Base-by-base conservation (phyloP, 2,329 filamentous ascomycete genomes). In the Tricladium varicosporioides region DNA sequence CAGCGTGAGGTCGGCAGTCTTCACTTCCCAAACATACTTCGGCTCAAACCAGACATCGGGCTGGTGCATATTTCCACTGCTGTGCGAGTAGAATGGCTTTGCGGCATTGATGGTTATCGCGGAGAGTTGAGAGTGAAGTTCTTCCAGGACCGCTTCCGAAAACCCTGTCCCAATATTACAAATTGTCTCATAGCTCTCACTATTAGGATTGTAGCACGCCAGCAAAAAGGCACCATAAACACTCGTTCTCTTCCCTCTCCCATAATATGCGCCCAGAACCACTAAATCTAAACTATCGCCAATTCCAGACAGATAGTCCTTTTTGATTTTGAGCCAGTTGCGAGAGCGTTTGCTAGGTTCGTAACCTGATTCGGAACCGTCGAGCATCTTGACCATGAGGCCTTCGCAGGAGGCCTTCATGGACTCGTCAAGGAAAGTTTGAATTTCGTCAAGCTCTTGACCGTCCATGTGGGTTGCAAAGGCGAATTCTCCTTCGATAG, bases 251-350 rank as follows among this genome's bases (percentile, higher is more conserved):
- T 97, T 99, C 65, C 94, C 94, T 70, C 89, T 92, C 68, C 94
- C 94, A 73, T 89, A 84, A 77, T 99, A 99, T 13, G 93, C 94
- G 27, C 94, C 94, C 0, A 99, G 78, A 1, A 99, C 94, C 33
- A 99, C 94, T 2, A 99, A 87, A 69, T 99, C 94, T 18, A 99
- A 87, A 1, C 92, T 97, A 74, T 99, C 94, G 51, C 94, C 94
- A 1, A 97, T 86, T 52, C 93, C 93, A 5, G 89, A 82, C 55
- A 99, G 89, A 72, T 99, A 99, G 70, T 99, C 94, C 71, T 99
- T 99, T 74, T 99, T 99, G 74, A 97, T 89, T 87, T 99, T 99
- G 63, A 99, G 88, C 94, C 94, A 99, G 70, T 99, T 99, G 58
- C 94, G 89, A 74, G 91, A 96, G 63, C 94, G 88, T 72, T 96